Conservation (phyloP, 2,329 filamentous ascomycete genomes). For the Neonectria neomacrospora region DNA sequence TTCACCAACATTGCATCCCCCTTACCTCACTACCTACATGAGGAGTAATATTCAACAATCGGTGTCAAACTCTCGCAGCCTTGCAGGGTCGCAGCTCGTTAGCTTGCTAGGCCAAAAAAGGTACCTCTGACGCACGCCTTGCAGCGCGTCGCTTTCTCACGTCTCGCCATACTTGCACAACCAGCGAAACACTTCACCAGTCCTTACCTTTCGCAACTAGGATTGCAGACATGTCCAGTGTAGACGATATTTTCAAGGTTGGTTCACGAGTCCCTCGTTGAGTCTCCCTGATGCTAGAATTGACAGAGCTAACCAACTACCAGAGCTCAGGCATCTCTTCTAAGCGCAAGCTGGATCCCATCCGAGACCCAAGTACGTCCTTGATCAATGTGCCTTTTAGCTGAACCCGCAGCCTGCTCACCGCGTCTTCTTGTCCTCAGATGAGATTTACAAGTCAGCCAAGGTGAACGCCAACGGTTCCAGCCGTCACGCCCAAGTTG, state of each 20-base stretch:
- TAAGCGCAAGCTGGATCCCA: conserved; percentile 72
- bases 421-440: conserved; percentile 48
- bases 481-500: conserved; percentile 59
- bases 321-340: conserved; percentile 56
- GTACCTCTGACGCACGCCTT: conserved; percentile 5
- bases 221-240: conserved; percentile 59
- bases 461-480: conserved; percentile 60
- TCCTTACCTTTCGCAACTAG: background rate
- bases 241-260: conserved; percentile 70
- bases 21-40: background rate
- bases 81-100: background rate
- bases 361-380: conserved; percentile 70
- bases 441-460: conserved; percentile 72
- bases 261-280: background rate
- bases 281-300: background rate
- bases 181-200: background rate
- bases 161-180: background rate
- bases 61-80: background rate
- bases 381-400: background rate
- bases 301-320: conserved; percentile 32
- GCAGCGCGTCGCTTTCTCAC: conserved; percentile 3
- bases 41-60: conserved; percentile 8
- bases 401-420: conserved; percentile 10
- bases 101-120: background rate
- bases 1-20: conserved; percentile 7